phyloP scores from a whole-genome alignment of 2,329 filamentous ascomycete species.

The Neopestalotiopsis sp. region DNA sequence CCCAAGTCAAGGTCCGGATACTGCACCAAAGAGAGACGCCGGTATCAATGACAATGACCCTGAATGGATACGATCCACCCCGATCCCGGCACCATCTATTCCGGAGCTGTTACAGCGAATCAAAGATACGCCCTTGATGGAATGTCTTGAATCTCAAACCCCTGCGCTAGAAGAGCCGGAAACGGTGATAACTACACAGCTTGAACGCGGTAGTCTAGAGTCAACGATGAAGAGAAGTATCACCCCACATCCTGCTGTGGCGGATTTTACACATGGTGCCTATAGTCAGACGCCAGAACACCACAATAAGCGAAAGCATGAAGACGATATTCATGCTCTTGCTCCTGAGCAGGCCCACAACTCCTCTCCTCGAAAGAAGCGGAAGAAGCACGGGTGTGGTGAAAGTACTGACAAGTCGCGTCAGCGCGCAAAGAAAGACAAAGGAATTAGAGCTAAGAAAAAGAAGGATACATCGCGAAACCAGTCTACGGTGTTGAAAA shows the following conservation, averaged over 20 bases:
- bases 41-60: not conserved
- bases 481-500: too few species aligned
- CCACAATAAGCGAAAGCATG: not conserved
- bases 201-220: not conserved
- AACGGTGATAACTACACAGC: not conserved
- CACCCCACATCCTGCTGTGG: too few species aligned
- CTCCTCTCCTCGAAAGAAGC: not conserved
- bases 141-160: not conserved
- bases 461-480: not conserved
- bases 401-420: not conserved
- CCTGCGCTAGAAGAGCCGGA: not conserved
- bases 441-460: not conserved
- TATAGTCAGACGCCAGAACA: not conserved
- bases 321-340: not conserved
- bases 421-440: not conserved
- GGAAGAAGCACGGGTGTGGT: not conserved
- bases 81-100: constrained; percentile 5
- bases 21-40: not conserved
- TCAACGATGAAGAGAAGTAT: not conserved
- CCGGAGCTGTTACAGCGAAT: constrained; percentile 4
- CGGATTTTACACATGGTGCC: too few species aligned
- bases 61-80: not conserved
- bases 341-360: not conserved
- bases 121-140: not conserved
- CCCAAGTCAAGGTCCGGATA: not conserved